Conservation (phyloP, 2,329 filamentous ascomycete genomes). For the Bipolaris gigantea region DNA sequence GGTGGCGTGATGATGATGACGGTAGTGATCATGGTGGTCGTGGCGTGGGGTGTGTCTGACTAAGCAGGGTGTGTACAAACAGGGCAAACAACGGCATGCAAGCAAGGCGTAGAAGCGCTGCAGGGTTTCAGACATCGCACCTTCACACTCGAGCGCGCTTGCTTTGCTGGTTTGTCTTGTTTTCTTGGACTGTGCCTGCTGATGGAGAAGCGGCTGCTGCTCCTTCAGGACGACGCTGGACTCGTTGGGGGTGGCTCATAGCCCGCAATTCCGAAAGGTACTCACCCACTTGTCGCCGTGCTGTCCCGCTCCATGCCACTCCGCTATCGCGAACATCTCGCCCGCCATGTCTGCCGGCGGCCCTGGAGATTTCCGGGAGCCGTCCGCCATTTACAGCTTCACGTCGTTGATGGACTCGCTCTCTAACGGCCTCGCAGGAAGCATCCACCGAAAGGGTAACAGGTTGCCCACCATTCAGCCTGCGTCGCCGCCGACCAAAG, state of each 20-base stretch:
- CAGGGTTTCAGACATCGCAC: conserved; percentile 15
- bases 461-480: conserved; percentile 34
- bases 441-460: conserved; percentile 13
- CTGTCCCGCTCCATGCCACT: conserved; percentile 24
- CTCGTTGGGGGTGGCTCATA: conserved; percentile 38
- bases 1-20: neutral
- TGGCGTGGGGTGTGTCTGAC: neutral
- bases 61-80: conserved; percentile 10
- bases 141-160: conserved; percentile 18
- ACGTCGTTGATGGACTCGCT: conserved; percentile 15
- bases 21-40: neutral
- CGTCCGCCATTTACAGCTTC: conserved; percentile 10
- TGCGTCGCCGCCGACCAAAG: conserved; percentile 32
- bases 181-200: conserved; percentile 31
- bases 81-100: conserved; percentile 13
- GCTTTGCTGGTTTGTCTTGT: conserved; percentile 16
- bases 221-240: conserved; percentile 40
- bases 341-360: conserved; percentile 24
- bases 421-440: conserved; percentile 31
- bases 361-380: conserved; percentile 17
- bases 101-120: conserved; percentile 10
- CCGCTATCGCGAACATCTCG: conserved; percentile 24
- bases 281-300: conserved; percentile 19
- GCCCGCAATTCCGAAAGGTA: conserved; percentile 25
- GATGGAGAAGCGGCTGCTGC: conserved; percentile 41